Evolutionary conservation across 1,284 basidiomycete species (phyloP), one percentile per base, ranked within the genome.

Genomic region (Bondarzewia mesenterica): DNA sequence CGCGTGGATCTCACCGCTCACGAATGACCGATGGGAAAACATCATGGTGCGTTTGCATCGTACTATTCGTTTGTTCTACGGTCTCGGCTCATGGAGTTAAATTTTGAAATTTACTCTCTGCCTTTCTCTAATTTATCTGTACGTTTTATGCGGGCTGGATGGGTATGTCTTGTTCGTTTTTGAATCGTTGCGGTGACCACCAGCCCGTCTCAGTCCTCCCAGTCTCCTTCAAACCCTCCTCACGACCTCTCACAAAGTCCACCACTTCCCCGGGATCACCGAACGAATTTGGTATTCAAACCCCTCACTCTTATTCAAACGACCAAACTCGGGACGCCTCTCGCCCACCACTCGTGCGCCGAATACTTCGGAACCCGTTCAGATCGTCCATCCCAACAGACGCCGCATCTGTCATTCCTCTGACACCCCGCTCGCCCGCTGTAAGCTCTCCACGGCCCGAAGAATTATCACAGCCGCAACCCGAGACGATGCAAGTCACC

Each of bases 401-500:
- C 46, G 47, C 21, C 23, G 21, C 25, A 12, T 42, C 41, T 23
- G 10, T 22, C 38, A 22, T 23, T 16, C 18, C 41, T 12, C 14
- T n/a, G 8, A 8, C 41, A 16, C 21, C 16, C 38, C 38, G 38
- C 4, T 14, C 41, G 18, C 21, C 41, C 4, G 38, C 8, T 12
- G 2, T 18, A 10, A 7, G 16, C n/a, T 39, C 38, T 18, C 38
- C 7, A 10, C 38, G 18, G 38, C 38, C 38, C 38, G 4, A 16
- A 3, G n/a, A 10, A 10, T 18, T 18, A 10, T 14, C 16, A 16
- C 16, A 25, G 18, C 45, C 20, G 25, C 10, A 39, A 15, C 45
- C 49, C 20, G 58, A 60, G 42, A 53, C 14, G 2, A 26, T 74
- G 16, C 76, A 80, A 57, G 68, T 85, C 10, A 71, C 77, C 21